Evolutionary conservation across 2,329 filamentous ascomycete genomes (phyloP), one percentile per base, ranked within the genome.

Genomic region (Corinectria fuckeliana): DNA sequence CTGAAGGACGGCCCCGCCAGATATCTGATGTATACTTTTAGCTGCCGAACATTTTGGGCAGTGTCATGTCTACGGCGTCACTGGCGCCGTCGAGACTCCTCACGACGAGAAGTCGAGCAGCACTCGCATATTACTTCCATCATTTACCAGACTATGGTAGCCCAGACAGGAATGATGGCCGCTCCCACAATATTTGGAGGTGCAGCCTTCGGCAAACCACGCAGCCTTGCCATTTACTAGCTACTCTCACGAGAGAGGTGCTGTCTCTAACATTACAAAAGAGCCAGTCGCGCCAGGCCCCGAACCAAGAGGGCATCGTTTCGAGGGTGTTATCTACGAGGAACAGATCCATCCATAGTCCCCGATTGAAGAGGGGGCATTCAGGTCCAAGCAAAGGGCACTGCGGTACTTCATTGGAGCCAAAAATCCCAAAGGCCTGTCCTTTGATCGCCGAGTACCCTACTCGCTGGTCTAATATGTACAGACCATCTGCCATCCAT

Each of bases 1-100:
- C 18, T 81, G 66, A 72, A 36, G 50, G 16, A 41, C 21, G 16
- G 23, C 11, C 13, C n/a, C 13, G 14, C 23, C 11, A n/a, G 25
- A 4, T 1, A 10, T 25, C 13, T 36, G 28, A 18, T 45, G 10
- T 39, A 21, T 13, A 18, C 4, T 5, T 5, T 14, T 8, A 23
- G 5, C 18, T 36, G 39, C 30, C 11, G 14, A 18, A n/a, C 6
- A 3, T 16, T n/a, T 47, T 45, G 42, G 11, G 9, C 14, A 11
- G 3, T 25, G 5, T 5, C 5, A 16, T 16, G 11, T 45, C 23
- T 18, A 23, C 10, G 11, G 16, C 25, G n/a, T 10, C n/a, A 18
- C 10, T 30, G 25, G 25, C n/a, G 14, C 23, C 14, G n/a, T 10
- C n/a, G 7, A 14, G n/a, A 44, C n/a, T 5, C 13, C 9, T 25